Percentiles rank a stretch among this genome's conserved stretches.
Evolutionary conservation across 2,329 filamentous ascomycete genomes (phyloP).

Genomic region (Pseudogymnoascus sp.): DNA sequence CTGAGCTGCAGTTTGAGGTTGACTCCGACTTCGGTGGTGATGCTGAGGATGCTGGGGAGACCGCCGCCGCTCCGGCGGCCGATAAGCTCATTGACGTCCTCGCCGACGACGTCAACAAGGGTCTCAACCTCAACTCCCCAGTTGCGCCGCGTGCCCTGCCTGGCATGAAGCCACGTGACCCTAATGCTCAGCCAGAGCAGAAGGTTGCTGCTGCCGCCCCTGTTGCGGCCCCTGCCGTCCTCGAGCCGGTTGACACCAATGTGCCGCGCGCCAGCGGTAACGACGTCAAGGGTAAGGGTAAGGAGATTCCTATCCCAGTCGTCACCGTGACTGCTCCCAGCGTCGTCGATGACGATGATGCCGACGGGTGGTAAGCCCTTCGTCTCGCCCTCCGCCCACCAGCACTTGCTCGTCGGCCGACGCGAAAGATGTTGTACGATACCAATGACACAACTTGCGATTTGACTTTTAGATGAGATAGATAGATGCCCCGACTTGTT

Average conservation of each 20-base stretch:
- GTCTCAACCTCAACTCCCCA: background rate
- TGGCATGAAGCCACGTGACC: background rate
- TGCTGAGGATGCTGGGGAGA: constrained; percentile 14
- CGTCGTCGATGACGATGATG: background rate
- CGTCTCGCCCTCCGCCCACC: background rate
- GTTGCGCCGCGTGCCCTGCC: background rate
- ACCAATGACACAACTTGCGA: background rate
- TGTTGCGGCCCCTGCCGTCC: background rate
- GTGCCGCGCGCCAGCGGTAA: background rate
- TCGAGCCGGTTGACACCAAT: background rate
- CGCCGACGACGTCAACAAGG: background rate
- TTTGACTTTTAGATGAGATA: background rate
- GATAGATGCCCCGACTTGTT: background rate
- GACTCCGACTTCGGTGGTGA: constrained; percentile 21
- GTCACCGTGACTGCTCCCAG: background rate
- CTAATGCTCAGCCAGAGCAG: background rate
- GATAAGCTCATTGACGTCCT: constrained; percentile 2
- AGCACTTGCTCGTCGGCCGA: background rate
- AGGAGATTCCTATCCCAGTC: background rate
- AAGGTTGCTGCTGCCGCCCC: background rate
- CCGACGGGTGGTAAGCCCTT: background rate
- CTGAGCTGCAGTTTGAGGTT: constrained; percentile 23
- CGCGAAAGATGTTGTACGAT: background rate
- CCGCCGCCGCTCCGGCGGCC: constrained; percentile 11
- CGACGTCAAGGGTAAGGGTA: background rate